Evolutionary conservation across 2,329 filamentous ascomycete genomes (phyloP), one percentile per base, ranked within the genome.

Genomic region (Sporothrix luriei): DNA sequence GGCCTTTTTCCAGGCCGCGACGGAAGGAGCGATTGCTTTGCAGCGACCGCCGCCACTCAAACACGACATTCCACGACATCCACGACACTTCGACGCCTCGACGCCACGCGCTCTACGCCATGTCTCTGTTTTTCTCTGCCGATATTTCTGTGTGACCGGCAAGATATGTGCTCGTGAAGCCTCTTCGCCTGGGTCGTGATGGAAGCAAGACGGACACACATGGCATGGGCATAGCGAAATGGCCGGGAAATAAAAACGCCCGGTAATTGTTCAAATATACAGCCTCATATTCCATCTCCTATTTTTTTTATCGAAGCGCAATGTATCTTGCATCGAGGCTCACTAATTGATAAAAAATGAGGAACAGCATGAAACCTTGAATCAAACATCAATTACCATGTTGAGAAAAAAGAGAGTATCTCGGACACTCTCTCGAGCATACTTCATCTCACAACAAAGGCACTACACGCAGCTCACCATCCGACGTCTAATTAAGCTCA

Each of bases 401-500:
- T 62, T 21, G 57, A 62, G 33, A 62, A 62, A 62, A 62, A 61
- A 62, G 29, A n/a, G 57, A 46, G 29, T 38, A 21, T 64, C 24
- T 64, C 61, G 24, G 61, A 64, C 43, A 48, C 14, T 24, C 61
- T 49, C 49, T 16, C 40, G n/a, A 64, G 13, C 6, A 46, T 16
- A 21, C 38, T 26, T 62, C 38, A 10, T 2, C 55, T 46, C 21
- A 16, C 21, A 49, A 16, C 11, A 24, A 62, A 62, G 33, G 33
- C 33, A 33, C 33, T 33, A 7, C 33, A 33, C 33, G 7, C 33
- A 33, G 4, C 55, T 49, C 26, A n/a, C 64, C 26, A 13, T 38
- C 65, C 11, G 66, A 68, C 67, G 67, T 68, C 55, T 19, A 62
- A 52, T 43, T 52, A 68, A 68, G 66, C 66, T 68, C 54, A 61